Evolutionary conservation across 257 asterid species (phyloP), one percentile per base, ranked within the genome.

Genomic region (Ophiorrhiza pumila): DNA sequence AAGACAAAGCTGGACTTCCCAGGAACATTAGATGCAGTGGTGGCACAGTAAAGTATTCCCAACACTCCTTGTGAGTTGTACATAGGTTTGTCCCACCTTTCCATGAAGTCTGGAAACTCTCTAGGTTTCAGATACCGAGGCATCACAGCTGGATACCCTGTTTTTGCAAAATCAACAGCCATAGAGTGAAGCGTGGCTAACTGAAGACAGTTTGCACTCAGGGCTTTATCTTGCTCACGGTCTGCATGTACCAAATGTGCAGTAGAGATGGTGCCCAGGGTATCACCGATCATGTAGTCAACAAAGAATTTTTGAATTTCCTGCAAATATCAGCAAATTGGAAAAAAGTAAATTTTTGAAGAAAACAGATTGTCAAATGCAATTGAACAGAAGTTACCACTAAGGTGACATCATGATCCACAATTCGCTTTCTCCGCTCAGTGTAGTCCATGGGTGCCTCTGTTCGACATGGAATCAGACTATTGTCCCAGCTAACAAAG

Each of bases 141-240:
- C 96, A 94, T 94, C 86, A 86, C 98, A 10, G 98, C 99, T 20
- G 98, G 97, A 68, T 97, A 96, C 31, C 97, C 99, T 0, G 96
- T 77, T 78, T 94, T 94, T 73, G 99, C 99, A 17, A 84, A 94
- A 69, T 91, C 98, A n/a, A 94, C 99, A 5, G 98, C 99, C 99
- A 91, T 94, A 0, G 99, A 91, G 77, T 91, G 98, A 23, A 94
- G 97, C 71, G 81, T 79, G 41, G 99, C 96, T 69, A 94, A 81
- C 78, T 94, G 90, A 23, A 91, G 95, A 32, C 99, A 94, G 80
- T 91, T 88, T 72, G 86, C 23, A 70, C 91, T 87, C 49, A 88
- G 73, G 39, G 97, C 98, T 76, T 94, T 91, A 3, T 87, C 92
- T 0, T 89, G 93, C 60, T 94, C 98, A 12, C 91, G 88, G 72